These are phyloP conservation scores for Aspergillus chevalieri DNA, from an alignment of 2,329 filamentous ascomycete genomes.

Conservation along the genomic window DNA sequence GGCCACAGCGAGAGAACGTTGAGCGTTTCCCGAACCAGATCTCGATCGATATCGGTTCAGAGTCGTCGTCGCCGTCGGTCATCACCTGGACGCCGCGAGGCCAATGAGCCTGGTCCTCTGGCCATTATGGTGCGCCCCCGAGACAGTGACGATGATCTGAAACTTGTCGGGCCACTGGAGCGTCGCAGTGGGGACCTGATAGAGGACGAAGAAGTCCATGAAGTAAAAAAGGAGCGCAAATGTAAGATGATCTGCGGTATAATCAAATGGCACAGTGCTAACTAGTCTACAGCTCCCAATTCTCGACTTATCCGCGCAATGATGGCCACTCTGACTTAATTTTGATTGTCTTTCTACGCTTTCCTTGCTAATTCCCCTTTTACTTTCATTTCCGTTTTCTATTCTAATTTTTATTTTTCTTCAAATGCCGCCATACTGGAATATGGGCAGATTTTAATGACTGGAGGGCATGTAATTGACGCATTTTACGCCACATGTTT, in stretches of 20 bases:
- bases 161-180: constrained; percentile 63
- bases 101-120: constrained; percentile 41
- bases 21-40: constrained; percentile 27
- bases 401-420: background rate
- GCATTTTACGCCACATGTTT: no score
- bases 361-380: background rate
- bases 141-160: constrained; percentile 58
- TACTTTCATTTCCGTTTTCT: background rate
- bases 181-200: constrained; percentile 35
- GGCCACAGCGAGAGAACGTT: constrained; percentile 23
- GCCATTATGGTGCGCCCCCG: constrained; percentile 46
- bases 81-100: constrained; percentile 28
- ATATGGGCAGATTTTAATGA: no score
- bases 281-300: constrained; percentile 50
- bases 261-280: constrained; percentile 16
- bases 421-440: no score
- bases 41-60: constrained; percentile 31
- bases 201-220: constrained; percentile 45
- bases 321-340: constrained; percentile 63
- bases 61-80: constrained; percentile 27
- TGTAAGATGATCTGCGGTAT: constrained; percentile 63
- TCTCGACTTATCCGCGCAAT: constrained; percentile 62
- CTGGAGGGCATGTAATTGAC: no score
- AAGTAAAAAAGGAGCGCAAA: constrained; percentile 84
- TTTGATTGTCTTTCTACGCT: background rate